phyloP scores from a whole-genome alignment of 1,139 yeast genomes.

The Debaryomyces robertsiae region DNA sequence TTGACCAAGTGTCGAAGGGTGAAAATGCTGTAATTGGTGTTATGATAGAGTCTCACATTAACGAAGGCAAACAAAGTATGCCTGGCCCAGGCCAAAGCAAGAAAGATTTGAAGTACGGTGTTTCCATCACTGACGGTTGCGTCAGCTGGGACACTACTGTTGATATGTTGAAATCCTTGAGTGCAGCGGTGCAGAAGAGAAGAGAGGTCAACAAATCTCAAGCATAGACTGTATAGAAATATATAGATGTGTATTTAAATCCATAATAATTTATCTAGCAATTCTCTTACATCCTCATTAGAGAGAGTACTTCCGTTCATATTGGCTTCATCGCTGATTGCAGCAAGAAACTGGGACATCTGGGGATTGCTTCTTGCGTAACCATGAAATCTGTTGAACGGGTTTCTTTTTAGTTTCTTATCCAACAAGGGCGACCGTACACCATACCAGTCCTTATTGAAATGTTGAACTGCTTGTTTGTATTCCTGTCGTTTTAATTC shows the following conservation, averaged over 20 bases:
- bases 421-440: conserved; percentile 38
- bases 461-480: conserved; percentile 56
- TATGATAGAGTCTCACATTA: conserved; percentile 92
- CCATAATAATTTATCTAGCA: conserved; percentile 5
- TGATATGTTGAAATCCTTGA: conserved; percentile 72
- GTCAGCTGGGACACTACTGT: conserved; percentile 92
- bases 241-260: conserved; percentile 1
- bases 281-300: conserved; percentile 4
- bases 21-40: conserved; percentile 83
- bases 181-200: conserved; percentile 81
- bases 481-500: conserved; percentile 52
- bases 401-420: conserved; percentile 60
- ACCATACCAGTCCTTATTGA: conserved; percentile 66
- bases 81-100: conserved; percentile 63
- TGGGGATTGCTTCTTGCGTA: conserved; percentile 37
- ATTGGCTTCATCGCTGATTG: conserved; percentile 13
- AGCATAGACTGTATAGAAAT: conserved; percentile 5
- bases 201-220: conserved; percentile 40
- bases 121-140: conserved; percentile 95
- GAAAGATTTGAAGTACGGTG: conserved; percentile 85
- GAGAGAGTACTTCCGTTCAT: neutral
- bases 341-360: conserved; percentile 24
- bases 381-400: conserved; percentile 52
- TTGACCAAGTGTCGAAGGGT: conserved; percentile 80
- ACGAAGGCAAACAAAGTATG: conserved; percentile 89